Base-by-base conservation (phyloP, 225 moss, liverwort and hornwort genomes). In the Lunularia cruciata region DNA sequence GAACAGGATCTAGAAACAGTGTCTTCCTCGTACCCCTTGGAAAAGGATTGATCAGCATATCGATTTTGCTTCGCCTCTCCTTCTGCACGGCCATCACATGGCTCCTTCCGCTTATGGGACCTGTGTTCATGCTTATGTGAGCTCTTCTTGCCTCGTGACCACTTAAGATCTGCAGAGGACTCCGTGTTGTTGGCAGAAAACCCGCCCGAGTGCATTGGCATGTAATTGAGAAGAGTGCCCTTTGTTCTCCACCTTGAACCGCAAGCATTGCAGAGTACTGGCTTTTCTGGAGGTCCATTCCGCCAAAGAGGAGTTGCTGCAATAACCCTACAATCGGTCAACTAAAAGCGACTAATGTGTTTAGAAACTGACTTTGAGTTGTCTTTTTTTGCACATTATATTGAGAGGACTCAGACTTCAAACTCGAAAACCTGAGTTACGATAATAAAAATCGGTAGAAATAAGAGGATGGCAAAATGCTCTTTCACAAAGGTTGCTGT, bases 141-240 rank as follows among this genome's bases (percentile, higher is more conserved):
- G 40, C 79, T 85, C 79, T 87, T 93, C 62, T 83, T 80, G 52
- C 90, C 93, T 23, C 90, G 93, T 37, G 83, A 77, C 61, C 86
- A 74, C 64, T 75, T 83, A 46, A 58, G 26, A 57, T 83, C 83
- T 55, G 54, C 74, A 60, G 85, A 77, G 54, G 78, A 80, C 36
- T 90, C 84, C 59, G 78, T 55, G 68, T 80, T 79, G 63, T 80
- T 79, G 71, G 81, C 82, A 76, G 88, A 85, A 59, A 93, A 93
- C 36, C 93, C 93, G 58, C 93, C 93, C 22, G 93, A 93, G 73
- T 93, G 93, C 93, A 93, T 93, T 20, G 93, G 93, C 93, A 93
- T 90, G 77, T 93, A 93, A 72, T 90, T 90, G 42, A 85, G 79
- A 40, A 93, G 79, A 40, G 93, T 93, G 54, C 93, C 93, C 81